Evolutionary conservation across 2,329 filamentous ascomycete species (phyloP).

Genomic region (Drechslerella coelobrocha): DNA sequence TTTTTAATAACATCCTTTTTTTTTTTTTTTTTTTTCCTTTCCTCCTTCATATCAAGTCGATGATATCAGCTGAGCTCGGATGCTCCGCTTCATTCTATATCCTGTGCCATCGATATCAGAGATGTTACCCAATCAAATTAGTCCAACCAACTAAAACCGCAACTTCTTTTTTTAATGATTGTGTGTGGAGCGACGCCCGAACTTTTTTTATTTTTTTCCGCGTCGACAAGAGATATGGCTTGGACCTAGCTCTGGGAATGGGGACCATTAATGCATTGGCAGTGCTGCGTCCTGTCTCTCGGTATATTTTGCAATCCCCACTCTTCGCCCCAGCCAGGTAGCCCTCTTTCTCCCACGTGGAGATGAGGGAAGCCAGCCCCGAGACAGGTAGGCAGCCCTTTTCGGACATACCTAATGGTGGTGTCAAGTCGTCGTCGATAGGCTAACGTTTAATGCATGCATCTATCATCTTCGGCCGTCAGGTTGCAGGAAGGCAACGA

Average conservation of each 20-base stretch:
- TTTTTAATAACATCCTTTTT: conserved; percentile 38
- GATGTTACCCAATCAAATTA: neutral
- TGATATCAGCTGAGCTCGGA: conserved; percentile 49
- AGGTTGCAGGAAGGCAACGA: neutral
- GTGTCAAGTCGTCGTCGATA: conserved; percentile 22
- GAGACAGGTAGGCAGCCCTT: conserved; percentile 28
- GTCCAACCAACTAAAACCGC: conserved; percentile 24
- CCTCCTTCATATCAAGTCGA: conserved; percentile 1
- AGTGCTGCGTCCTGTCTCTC: conserved; percentile 11
- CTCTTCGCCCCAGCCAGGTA: conserved; percentile 13
- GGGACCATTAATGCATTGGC: conserved; percentile 14
- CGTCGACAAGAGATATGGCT: conserved; percentile 44
- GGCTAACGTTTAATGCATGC: conserved; percentile 8
- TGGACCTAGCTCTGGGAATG: conserved; percentile 12
- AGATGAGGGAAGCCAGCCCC: conserved; percentile 37
- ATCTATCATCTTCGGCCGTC: too few relatives aligned
- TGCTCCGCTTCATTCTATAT: conserved; percentile 12
- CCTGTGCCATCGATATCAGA: conserved; percentile 1
- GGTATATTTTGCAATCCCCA: conserved; percentile 32
- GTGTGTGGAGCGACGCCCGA: conserved; percentile 1
- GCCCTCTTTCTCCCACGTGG: conserved; percentile 45
- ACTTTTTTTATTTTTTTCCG: conserved; percentile 28
- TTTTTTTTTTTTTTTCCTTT: too few relatives aligned
- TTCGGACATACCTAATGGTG: conserved; percentile 30
- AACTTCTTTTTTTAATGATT: conserved; percentile 26